phyloP scores from a whole-genome alignment of 768 basidiomycete genomes.

The Tulasnella sp. region DNA sequence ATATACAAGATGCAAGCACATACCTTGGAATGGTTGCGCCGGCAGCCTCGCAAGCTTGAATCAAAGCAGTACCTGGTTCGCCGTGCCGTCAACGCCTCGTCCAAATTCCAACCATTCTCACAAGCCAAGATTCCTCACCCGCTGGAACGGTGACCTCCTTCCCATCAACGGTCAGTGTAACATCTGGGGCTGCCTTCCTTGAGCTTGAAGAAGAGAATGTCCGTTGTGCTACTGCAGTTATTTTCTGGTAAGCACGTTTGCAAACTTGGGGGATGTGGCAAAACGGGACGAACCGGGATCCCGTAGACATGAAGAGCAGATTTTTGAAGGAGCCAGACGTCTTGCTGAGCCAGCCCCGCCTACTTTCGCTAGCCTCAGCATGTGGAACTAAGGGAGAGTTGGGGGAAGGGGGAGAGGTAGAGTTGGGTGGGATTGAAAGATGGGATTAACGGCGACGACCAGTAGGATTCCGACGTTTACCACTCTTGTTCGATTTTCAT shows the following conservation, averaged over 20 bases:
- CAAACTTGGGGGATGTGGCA: constrained; percentile 9
- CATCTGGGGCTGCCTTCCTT: constrained; percentile 58
- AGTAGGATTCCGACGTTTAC: constrained; percentile 9
- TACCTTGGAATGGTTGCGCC: constrained; percentile 77
- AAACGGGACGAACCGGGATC: constrained; percentile 17
- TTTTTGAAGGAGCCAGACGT: neutral
- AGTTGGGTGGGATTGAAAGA: constrained; percentile 4
- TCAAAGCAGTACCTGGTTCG: constrained; percentile 76
- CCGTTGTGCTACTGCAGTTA: constrained; percentile 2
- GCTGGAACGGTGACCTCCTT: constrained; percentile 97
- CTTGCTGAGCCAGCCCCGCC: neutral
- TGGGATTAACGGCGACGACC: constrained; percentile 1
- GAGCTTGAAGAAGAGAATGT: constrained; percentile 51
- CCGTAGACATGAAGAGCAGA: constrained; percentile 19
- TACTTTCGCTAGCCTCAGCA: constrained; percentile 7
- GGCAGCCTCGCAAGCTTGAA: constrained; percentile 92
- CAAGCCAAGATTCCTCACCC: constrained; percentile 49
- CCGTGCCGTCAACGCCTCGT: neutral
- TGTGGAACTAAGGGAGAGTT: neutral
- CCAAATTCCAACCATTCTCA: constrained; percentile 5
- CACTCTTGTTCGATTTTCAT: neutral
- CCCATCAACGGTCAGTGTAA: constrained; percentile 93
- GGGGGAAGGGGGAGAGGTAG: neutral
- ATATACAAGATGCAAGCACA: constrained; percentile 29
- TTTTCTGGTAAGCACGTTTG: neutral